phyloP scores from a whole-genome alignment of 768 basidiomycete species.

The Arthromyces matolae region DNA sequence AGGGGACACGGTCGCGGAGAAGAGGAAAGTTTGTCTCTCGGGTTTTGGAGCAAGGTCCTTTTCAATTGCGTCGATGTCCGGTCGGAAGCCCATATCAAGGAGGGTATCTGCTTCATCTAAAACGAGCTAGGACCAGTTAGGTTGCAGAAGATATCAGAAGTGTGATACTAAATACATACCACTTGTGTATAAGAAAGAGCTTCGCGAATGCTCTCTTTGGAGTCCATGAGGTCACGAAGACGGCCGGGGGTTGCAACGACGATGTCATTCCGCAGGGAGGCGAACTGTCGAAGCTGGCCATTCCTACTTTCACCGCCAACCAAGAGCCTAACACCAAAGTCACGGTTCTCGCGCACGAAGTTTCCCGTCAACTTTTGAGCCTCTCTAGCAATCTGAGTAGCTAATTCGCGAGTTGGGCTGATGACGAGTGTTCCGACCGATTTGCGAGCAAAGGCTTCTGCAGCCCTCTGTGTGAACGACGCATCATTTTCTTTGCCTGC shows the following conservation, averaged over 20 bases:
- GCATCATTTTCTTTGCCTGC: slow-evolving; percentile 35
- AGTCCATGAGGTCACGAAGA: slow-evolving; percentile 66
- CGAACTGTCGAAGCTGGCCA: slow-evolving; percentile 67
- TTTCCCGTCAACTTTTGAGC: slow-evolving; percentile 62
- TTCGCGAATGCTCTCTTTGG: slow-evolving; percentile 50
- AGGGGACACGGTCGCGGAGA: slow-evolving; percentile 81
- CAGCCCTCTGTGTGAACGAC: slow-evolving; percentile 27
- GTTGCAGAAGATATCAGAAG: slow-evolving; percentile 5
- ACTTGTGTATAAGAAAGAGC: slow-evolving; percentile 53
- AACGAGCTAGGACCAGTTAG: slow-evolving; percentile 68
- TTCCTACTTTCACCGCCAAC: slow-evolving; percentile 72
- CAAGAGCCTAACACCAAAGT: slow-evolving; percentile 68
- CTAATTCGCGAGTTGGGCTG: slow-evolving; percentile 86
- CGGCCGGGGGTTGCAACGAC: slow-evolving; percentile 92
- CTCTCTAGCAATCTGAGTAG: slow-evolving; percentile 86
- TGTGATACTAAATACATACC: slow-evolving; percentile 37
- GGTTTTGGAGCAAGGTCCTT: slow-evolving; percentile 56
- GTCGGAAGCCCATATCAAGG: slow-evolving; percentile 88
- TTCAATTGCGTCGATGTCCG: slow-evolving; percentile 76
- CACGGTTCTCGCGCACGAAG: slow-evolving; percentile 33
- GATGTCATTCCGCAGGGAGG: slow-evolving; percentile 63
- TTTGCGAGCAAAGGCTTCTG: slow-evolving; percentile 35
- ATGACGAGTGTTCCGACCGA: slow-evolving; percentile 76
- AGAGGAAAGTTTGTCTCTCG: slow-evolving; percentile 85
- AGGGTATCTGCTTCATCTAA: slow-evolving; percentile 92